Evolutionary conservation across 2,329 filamentous ascomycete species (phyloP), one percentile per base, ranked within the genome.

Genomic region (Aspergillus neotritici): DNA sequence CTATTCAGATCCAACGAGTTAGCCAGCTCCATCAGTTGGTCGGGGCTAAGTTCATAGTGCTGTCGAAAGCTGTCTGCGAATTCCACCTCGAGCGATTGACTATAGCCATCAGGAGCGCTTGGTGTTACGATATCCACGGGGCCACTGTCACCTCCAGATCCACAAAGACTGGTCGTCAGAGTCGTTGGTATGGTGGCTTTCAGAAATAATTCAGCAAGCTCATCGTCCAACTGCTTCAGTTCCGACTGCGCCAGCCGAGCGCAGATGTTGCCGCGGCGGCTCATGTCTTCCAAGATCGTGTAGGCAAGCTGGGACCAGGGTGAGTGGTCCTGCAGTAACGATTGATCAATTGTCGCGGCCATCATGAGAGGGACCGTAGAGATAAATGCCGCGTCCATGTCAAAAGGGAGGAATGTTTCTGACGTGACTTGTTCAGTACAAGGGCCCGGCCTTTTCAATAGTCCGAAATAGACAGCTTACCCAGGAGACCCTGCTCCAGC

Each of bases 361-460:
- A 74, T 51, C 1, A 72, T 51, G 0, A 73, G 55, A 5, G 66
- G 60, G 16, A 71, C 59, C 2, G 65, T 67, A 0, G 71, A 68
- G 0, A 67, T 64, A 12, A 70, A 73, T 0, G 69, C 50, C 0
- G 68, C 58, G 17, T 74, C 70, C 0, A 72, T 60, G 41, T 74
- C 69, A 43, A 71, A 72, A 0, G 70, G 68, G 0, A 73, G 56
- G 43, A 73, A 73, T 0, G 63, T 66, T 54, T 72, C 70, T 72
- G 9, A 25, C 5, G 7, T 8, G 5, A 25, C 6, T 8, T 9
- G 9, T 25, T 25, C 7, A 25, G 7, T 9, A 25, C 21, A 25
- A 25, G 5, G 21, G 21, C 7, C 17, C n/a, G n/a, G n/a, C n/a
- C 9, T 25, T 25, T 25, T 25, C 6, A 9, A 25, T 9, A 8